These are phyloP conservation scores for Colletotrichum theobromicola DNA, from an alignment of 2,329 filamentous ascomycete genomes.

Conservation along the genomic window DNA sequence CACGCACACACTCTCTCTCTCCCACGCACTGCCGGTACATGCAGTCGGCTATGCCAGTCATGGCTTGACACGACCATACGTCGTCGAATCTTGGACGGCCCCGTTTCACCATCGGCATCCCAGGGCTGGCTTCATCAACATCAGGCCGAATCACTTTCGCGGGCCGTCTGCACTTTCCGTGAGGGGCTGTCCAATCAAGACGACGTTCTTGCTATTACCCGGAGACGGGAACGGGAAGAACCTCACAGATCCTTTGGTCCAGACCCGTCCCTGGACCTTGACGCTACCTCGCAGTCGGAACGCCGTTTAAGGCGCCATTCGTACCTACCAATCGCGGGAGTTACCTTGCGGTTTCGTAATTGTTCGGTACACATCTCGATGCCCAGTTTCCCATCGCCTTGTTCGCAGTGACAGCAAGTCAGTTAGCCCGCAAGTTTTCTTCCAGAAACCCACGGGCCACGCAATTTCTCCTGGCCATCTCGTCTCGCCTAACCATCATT, in stretches of 20 bases:
- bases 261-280: neutral
- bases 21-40: neutral
- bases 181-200: neutral
- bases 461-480: neutral
- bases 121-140: neutral
- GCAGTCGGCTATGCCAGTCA: neutral
- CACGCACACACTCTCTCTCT: no score
- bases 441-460: neutral
- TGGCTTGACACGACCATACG: conserved; percentile 6
- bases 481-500: neutral
- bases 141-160: neutral
- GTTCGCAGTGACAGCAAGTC: neutral
- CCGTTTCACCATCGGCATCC: conserved; percentile 1
- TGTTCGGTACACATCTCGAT: neutral
- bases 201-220: neutral
- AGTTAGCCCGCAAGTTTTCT: neutral
- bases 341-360: neutral
- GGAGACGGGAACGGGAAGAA: neutral
- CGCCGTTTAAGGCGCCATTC: neutral
- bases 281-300: neutral
- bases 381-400: neutral
- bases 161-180: neutral
- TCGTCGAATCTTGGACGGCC: conserved; percentile 12
- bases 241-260: neutral
- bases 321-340: neutral